Base-by-base conservation (phyloP, 148 eudicot genomes). In the Camellia japonica region DNA sequence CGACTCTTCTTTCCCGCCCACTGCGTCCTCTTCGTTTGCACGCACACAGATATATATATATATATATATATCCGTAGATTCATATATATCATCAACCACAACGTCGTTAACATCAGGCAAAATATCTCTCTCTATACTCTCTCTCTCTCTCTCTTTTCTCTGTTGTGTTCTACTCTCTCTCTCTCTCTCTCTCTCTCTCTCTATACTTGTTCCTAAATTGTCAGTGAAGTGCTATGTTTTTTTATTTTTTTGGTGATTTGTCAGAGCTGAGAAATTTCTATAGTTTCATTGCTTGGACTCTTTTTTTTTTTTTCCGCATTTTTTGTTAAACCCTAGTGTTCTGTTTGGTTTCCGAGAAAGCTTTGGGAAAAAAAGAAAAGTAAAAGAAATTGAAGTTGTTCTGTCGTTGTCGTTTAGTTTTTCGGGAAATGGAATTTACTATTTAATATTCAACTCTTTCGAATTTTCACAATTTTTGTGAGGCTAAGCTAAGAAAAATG, bases 241-340 rank as follows among this genome's bases (percentile, higher is more conserved):
- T 68, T 15, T 9, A 3, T 52, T 43, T 9, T 56, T 42, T 5
- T 12, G 30, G 10, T 70, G 43, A 42, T 70, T 56, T 14, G 55
- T 59, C n/a, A 6, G 60, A 42, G 3, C 56, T 44, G 60, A 58
- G 66, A 20, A 42, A 44, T 71, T 71, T 73, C 18, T 42, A 1
- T 47, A 52, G 54, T 5, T 46, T 47, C 20, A 3, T 54, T 15
- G 9, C 4, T 62, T 59, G 7, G 5, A 1, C 8, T 7, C 42
- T 5, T 60, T 13, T 60, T 10, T n/a, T 30, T 30, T 30, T 30
- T 30, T 30, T 30, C 38, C 38, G 38, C 44, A 5, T 13, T 15
- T 58, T 30, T 61, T 60, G 56, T 62, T 80, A 42, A 80, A 65
- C 82, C 82, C 82, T 80, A 74, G 78, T 23, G 56, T 10, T 30